Evolutionary conservation across 176 grass and related monocot species (phyloP).

Genomic region (Panicum miliaceum): DNA sequence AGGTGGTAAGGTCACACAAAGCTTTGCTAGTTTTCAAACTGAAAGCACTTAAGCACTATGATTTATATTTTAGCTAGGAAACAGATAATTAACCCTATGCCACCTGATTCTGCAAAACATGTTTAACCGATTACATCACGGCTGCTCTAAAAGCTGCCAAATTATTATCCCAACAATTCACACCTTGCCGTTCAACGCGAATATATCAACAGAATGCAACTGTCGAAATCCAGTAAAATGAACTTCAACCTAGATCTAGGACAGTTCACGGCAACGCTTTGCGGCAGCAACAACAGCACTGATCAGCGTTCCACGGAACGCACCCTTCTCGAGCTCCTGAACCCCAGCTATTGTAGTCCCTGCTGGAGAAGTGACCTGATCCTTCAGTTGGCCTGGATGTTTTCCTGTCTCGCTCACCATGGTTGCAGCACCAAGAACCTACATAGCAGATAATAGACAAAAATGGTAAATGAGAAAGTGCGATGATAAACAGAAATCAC

Average conservation of each 20-base stretch:
- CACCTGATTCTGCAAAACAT: neutral
- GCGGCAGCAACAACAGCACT: slow-evolving; percentile 92
- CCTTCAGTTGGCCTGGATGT: slow-evolving; percentile 94
- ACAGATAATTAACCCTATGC: neutral
- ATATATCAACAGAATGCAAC: neutral
- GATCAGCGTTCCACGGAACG: slow-evolving; percentile 81
- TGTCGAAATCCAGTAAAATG: neutral
- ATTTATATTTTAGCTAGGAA: too few relatives aligned
- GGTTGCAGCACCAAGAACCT: slow-evolving; percentile 92
- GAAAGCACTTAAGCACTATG: neutral
- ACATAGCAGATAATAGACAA: neutral
- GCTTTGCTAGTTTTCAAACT: neutral
- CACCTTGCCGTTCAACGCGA: neutral
- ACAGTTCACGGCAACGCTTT: slow-evolving; percentile 81
- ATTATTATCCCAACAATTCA: neutral
- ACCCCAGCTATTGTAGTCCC: slow-evolving; percentile 97
- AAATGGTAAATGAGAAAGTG: neutral
- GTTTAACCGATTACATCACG: neutral
- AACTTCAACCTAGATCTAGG: slow-evolving; percentile 38
- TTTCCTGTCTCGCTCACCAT: slow-evolving; percentile 90
- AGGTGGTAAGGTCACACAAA: neutral
- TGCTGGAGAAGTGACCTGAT: slow-evolving; percentile 95
- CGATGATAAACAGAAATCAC: neutral
- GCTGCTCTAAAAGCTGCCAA: neutral
- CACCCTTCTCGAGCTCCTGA: slow-evolving; percentile 82